Evolutionary conservation across 139 green algal species (phyloP).

Genomic region (Helicosporidium sp.): DNA sequence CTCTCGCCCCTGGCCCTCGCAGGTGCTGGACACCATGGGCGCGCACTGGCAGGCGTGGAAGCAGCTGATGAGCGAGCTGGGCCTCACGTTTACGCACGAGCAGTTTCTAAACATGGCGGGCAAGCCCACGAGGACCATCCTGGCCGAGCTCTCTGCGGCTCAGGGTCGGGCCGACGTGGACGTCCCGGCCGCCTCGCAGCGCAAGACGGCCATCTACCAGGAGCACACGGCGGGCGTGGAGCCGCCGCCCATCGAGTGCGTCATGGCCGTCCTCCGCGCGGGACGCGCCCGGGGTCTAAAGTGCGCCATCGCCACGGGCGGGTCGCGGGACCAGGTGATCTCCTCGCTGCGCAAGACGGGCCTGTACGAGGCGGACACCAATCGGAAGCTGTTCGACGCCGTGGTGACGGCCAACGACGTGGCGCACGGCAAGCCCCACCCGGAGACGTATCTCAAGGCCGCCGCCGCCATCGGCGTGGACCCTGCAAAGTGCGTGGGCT

Average conservation of each 20-base stretch:
- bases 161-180: slow-evolving; percentile 4
- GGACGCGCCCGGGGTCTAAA: slow-evolving; percentile 5
- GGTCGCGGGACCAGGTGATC: slow-evolving; percentile 12
- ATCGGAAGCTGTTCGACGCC: slow-evolving; percentile 13
- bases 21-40: slow-evolving; percentile 7
- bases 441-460: slow-evolving; percentile 23
- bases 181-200: neutral
- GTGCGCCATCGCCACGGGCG: slow-evolving; percentile 22
- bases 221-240: neutral
- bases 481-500: slow-evolving; percentile 12
- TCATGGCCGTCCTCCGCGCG: slow-evolving; percentile 3
- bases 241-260: neutral
- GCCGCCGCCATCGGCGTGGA: slow-evolving; percentile 20
- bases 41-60: slow-evolving; percentile 6
- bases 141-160: slow-evolving; percentile 3
- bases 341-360: slow-evolving; percentile 3
- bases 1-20: neutral
- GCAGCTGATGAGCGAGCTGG: slow-evolving; percentile 2
- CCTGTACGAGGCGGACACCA: slow-evolving; percentile 8
- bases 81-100: neutral
- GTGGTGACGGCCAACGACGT: slow-evolving; percentile 20
- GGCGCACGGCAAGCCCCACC: slow-evolving; percentile 21
- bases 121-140: slow-evolving; percentile 1
- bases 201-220: slow-evolving; percentile 9
- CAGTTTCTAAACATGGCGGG: slow-evolving; percentile 5